These are phyloP conservation scores for Malus hybrid DNA, from an alignment of 331 rosid species.

Conservation along the genomic window DNA sequence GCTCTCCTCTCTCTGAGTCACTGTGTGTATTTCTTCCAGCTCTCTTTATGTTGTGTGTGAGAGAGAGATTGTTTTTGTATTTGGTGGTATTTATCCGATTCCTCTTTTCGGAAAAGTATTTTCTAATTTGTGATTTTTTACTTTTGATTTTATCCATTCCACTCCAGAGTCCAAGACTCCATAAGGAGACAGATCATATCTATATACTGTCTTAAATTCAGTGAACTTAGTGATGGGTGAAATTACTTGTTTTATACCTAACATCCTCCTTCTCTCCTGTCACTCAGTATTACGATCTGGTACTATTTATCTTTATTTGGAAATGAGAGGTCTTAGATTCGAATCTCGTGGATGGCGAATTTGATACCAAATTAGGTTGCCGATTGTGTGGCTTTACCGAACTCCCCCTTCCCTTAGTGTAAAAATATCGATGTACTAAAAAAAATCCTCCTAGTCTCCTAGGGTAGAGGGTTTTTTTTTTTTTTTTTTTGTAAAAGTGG, in stretches of 20 bases:
- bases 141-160: background rate
- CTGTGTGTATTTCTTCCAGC: background rate
- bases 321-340: fast-evolving
- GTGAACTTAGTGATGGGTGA: too few relatives aligned
- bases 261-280: too few relatives aligned
- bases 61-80: background rate
- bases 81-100: background rate
- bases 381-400: fast-evolving
- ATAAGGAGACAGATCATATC: too few relatives aligned
- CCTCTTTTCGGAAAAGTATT: too few relatives aligned
- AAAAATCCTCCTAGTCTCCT: too few relatives aligned
- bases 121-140: background rate
- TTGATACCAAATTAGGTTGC: too few relatives aligned
- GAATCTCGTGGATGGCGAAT: too few relatives aligned
- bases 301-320: fast-evolving
- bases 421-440: too few relatives aligned
- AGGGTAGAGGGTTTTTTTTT: too few relatives aligned
- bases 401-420: fast-evolving
- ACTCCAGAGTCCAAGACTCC: background rate
- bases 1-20: background rate
- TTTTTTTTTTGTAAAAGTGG: too few relatives aligned
- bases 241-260: too few relatives aligned
- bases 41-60: background rate
- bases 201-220: too few relatives aligned
- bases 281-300: fast-evolving